Conservation (phyloP, 2,329 filamentous ascomycete genomes). For the Pyricularia grisea region DNA sequence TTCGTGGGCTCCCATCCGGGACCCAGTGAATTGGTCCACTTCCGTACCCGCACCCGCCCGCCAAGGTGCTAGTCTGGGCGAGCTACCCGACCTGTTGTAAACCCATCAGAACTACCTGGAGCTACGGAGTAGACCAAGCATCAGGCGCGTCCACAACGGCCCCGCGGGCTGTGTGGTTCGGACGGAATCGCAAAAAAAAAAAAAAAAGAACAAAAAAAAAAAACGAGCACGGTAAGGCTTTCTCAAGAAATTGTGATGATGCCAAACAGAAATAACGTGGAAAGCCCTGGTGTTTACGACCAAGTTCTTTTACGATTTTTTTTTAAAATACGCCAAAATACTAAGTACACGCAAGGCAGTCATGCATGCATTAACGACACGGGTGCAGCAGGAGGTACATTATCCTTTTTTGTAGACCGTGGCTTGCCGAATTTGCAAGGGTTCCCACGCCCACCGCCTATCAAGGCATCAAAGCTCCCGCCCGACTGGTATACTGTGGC, state of each 20-base stretch:
- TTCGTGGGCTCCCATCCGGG: background rate
- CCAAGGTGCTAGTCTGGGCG: conserved; percentile 1
- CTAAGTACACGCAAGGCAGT: background rate
- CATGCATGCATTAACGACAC: background rate
- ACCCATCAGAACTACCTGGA: background rate
- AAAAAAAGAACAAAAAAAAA: too few relatives aligned
- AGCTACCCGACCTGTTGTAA: background rate
- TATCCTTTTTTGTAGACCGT: background rate
- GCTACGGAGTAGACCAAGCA: background rate
- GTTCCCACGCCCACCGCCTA: background rate
- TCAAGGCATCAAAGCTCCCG: background rate
- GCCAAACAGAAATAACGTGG: background rate
- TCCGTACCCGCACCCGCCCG: background rate
- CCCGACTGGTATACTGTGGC: background rate
- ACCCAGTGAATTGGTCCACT: background rate
- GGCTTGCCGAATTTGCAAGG: background rate
- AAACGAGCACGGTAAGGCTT: background rate
- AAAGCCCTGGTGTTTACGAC: background rate
- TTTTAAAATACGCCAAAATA: background rate
- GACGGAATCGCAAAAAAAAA: background rate
- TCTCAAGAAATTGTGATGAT: background rate
- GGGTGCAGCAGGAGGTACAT: background rate
- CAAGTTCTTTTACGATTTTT: background rate
- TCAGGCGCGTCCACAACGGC: background rate
- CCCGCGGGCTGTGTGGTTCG: background rate